Conservation (phyloP, 1,284 basidiomycete genomes). For the Anthracocystis walkeri region DNA sequence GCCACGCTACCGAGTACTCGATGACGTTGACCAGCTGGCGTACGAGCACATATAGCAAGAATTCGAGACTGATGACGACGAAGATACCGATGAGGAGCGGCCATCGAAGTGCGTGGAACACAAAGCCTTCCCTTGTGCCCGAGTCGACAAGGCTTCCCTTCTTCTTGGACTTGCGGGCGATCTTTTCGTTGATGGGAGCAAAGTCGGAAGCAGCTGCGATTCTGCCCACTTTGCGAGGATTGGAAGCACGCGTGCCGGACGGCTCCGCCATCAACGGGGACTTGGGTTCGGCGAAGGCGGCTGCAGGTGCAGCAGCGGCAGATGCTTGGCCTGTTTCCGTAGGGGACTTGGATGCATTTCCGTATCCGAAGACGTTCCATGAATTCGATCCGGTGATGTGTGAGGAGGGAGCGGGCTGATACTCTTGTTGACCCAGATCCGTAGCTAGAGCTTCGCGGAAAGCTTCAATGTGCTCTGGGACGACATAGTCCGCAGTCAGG, state of each 20-base stretch:
- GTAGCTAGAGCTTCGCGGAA: constrained; percentile 58
- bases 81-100: constrained; percentile 78
- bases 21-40: constrained; percentile 80
- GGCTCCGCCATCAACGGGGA: constrained; percentile 33
- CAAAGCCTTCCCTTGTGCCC: constrained; percentile 61
- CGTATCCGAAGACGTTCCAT: constrained; percentile 47
- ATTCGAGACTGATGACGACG: constrained; percentile 84
- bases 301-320: constrained; percentile 15
- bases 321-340: constrained; percentile 19
- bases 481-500: constrained; percentile 52
- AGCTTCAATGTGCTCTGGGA: constrained; percentile 53
- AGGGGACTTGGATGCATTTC: constrained; percentile 28
- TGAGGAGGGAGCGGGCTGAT: constrained; percentile 31
- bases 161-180: constrained; percentile 29
- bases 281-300: constrained; percentile 17
- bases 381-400: constrained; percentile 44
- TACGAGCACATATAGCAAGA: constrained; percentile 83
- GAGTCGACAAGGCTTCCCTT: constrained; percentile 45
- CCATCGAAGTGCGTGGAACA: constrained; percentile 61
- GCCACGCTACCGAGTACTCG: constrained; percentile 74
- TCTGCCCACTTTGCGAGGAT: constrained; percentile 54
- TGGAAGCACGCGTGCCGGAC: constrained; percentile 37
- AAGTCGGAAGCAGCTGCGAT: constrained; percentile 66
- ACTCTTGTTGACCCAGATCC: constrained; percentile 61
- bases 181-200: constrained; percentile 66